phyloP scores from a whole-genome alignment of 176 grass and related monocot species.

The Miscanthus lutarioriparius region DNA sequence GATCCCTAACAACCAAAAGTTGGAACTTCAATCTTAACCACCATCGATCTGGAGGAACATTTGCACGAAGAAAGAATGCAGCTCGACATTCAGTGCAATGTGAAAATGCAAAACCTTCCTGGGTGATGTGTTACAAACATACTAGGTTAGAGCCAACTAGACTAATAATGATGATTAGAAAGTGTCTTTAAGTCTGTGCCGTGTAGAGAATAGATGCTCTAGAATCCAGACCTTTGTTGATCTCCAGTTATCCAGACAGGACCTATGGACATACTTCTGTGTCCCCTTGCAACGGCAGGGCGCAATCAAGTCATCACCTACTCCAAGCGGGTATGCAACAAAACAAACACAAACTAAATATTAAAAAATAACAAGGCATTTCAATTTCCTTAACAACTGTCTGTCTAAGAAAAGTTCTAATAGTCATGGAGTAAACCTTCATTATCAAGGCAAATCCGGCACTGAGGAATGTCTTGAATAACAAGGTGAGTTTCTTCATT shows the following conservation, averaged over 20 bases:
- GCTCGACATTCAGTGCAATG: constrained; percentile 96
- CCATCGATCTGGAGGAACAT: constrained; percentile 93
- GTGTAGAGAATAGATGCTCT: constrained; percentile 1
- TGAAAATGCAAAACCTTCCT: constrained; percentile 99
- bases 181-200: background rate
- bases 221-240: constrained; percentile 77
- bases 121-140: constrained; percentile 32
- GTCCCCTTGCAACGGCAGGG: constrained; percentile 93
- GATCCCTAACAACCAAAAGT: constrained; percentile 85
- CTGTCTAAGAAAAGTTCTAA: constrained; percentile 9
- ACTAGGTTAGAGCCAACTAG: constrained; percentile 25
- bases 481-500: constrained; percentile 59
- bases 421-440: constrained; percentile 59
- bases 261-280: constrained; percentile 94
- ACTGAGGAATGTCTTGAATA: constrained; percentile 72
- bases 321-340: background rate
- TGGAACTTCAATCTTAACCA: constrained; percentile 94
- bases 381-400: constrained; percentile 4
- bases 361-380: constrained; percentile 11
- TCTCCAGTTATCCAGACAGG: constrained; percentile 97
- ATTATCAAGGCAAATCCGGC: constrained; percentile 92
- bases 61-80: constrained; percentile 80
- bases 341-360: constrained; percentile 20
- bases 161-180: background rate
- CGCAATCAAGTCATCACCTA: constrained; percentile 87